Conservation (phyloP, 148 eudicot species). For the Chenopodium formosanum region DNA sequence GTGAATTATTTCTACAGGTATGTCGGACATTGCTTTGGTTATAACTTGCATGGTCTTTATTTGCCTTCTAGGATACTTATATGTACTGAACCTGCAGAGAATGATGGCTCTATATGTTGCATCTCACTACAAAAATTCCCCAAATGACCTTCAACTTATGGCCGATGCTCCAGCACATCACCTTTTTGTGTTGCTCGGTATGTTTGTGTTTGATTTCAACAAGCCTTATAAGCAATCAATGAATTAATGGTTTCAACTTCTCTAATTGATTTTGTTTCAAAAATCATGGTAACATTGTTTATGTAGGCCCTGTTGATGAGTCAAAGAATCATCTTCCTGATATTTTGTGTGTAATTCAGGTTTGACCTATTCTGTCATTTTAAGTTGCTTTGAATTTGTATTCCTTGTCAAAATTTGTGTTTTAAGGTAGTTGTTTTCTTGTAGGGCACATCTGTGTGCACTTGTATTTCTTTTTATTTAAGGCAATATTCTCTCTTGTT, state of each 20-base stretch:
- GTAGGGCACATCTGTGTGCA: neutral
- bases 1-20: slow-evolving; percentile 93
- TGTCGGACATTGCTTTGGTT: neutral
- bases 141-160: slow-evolving; percentile 90
- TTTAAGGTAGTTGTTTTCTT: neutral
- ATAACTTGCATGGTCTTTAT: neutral
- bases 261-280: slow-evolving; percentile 7
- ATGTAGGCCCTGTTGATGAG: slow-evolving; percentile 92
- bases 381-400: neutral
- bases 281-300: slow-evolving; percentile 7
- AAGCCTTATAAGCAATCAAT: neutral
- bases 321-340: slow-evolving; percentile 91
- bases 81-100: slow-evolving; percentile 53
- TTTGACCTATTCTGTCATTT: slow-evolving; percentile 28
- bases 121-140: slow-evolving; percentile 96
- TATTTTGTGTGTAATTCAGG: slow-evolving; percentile 95
- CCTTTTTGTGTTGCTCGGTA: slow-evolving; percentile 95
- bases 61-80: slow-evolving; percentile 6
- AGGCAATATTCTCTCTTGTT: neutral
- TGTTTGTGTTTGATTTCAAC: neutral
- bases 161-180: slow-evolving; percentile 99
- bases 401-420: neutral
- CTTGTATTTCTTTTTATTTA: neutral
- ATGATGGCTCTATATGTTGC: slow-evolving; percentile 99
- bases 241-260: neutral